These are phyloP conservation scores for Crithidia sp. DNA, from an alignment of 208 protist species.

Conservation along the genomic window DNA sequence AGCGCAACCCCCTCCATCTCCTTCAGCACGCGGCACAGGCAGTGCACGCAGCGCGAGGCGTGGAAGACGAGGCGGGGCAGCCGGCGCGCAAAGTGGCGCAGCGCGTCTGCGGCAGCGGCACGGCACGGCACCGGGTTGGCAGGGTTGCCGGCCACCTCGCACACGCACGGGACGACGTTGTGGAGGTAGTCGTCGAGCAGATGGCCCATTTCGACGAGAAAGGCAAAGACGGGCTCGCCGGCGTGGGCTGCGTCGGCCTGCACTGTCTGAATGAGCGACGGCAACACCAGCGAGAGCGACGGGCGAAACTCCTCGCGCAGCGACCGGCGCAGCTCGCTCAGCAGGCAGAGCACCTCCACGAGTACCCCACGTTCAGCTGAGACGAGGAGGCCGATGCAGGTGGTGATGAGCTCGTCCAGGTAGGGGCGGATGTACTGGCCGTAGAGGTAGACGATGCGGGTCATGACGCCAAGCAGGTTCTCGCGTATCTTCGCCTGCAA, in stretches of 20 bases:
- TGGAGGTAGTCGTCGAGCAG: constrained; percentile 81
- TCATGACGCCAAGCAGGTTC: constrained; percentile 61
- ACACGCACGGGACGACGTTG: constrained; percentile 81
- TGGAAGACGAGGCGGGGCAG: constrained; percentile 72
- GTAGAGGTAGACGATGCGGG: constrained; percentile 60
- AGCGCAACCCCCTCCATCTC: constrained; percentile 47
- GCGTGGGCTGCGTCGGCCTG: constrained; percentile 59
- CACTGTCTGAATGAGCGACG: constrained; percentile 65
- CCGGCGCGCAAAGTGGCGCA: constrained; percentile 74
- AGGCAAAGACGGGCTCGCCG: constrained; percentile 74
- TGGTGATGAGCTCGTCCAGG: constrained; percentile 63
- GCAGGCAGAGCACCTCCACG: constrained; percentile 65
- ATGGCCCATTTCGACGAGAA: constrained; percentile 75
- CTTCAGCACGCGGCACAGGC: constrained; percentile 78
- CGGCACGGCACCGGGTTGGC: constrained; percentile 60
- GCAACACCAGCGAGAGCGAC: constrained; percentile 72
- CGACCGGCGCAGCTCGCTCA: constrained; percentile 70
- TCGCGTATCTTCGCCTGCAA: constrained; percentile 69
- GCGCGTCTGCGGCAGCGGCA: constrained; percentile 57
- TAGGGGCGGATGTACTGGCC: constrained; percentile 74
- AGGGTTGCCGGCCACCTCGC: constrained; percentile 72
- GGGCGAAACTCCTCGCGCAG: constrained; percentile 87
- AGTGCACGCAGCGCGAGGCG: constrained; percentile 82
- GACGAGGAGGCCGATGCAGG: constrained; percentile 60
- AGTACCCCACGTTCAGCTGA: constrained; percentile 65